Evolutionary conservation across 2,329 filamentous ascomycete genomes (phyloP), one percentile per base, ranked within the genome.

Genomic region (Sarocladium oryzae): DNA sequence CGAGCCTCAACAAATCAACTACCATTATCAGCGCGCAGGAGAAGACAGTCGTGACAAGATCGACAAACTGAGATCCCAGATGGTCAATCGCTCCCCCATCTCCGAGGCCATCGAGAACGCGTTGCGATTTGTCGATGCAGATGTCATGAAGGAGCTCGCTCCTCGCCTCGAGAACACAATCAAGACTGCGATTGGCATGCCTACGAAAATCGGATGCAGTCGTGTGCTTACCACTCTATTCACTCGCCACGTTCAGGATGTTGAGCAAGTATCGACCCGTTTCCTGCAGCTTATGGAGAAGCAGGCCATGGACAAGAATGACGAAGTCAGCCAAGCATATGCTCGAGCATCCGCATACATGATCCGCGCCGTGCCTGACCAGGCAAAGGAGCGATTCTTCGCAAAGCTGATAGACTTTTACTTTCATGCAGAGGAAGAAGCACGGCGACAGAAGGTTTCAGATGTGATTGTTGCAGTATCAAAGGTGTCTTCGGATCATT

Each of bases 31-130:
- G 55, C 89, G 95, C 59, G 89, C 89, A 0, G 85, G 90, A 56
- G 90, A 95, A 48, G 78, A 95, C 24, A 95, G 87, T 1, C 85
- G 89, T 43, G 89, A 95, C 57, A 84, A 92, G 61, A 89, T 99
- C 51, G 93, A 99, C 66, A 91, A 89, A 63, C 79, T 90, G 66
- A 80, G 93, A 51, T 82, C 93, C 13, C 84, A 81, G 35, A 87
- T 84, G 64, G 89, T 96, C 26, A 87, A 89, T 24, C 82, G 82
- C 50, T 96, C 89, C 15, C 92, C 93, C 0, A 84, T 99, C 56
- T 95, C 91, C 61, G 91, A 96, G 65, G 90, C 90, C 1, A 89
- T 97, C 52, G 89, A 96, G 59, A 82, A 91, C 56, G 89, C 88
- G 61, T 79, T 99, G 28, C 89, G 96, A 54, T 83, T 88, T 50